A percentile compares a stretch with the other conserved stretches of the same genome.
Evolutionary conservation across 768 basidiomycete genomes (phyloP).

Genomic region (Hypsizygus marmoreus): DNA sequence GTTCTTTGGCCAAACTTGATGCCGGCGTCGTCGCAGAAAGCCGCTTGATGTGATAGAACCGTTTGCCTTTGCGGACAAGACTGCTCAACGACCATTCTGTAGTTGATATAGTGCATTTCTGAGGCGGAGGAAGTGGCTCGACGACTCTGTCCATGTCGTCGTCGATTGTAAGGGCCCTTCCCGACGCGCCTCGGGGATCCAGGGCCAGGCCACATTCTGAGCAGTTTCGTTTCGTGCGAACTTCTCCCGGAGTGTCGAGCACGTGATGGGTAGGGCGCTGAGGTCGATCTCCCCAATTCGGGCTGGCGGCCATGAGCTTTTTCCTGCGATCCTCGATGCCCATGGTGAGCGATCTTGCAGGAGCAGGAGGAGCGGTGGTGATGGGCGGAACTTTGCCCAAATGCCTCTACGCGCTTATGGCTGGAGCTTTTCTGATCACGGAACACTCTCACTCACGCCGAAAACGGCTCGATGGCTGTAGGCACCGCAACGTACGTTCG

Average conservation of each 20-base stretch:
- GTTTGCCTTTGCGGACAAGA: conserved; percentile 20
- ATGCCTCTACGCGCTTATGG: no score
- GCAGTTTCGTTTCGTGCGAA: no score
- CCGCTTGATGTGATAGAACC: conserved; percentile 35
- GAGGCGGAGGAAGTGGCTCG: not conserved
- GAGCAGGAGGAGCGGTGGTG: not conserved
- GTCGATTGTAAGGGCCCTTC: conserved; percentile 3
- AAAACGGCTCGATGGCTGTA: no score
- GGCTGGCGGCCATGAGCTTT: conserved; percentile 19
- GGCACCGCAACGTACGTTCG: no score
- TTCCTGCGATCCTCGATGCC: conserved; percentile 22
- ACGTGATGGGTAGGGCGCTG: conserved; percentile 14
- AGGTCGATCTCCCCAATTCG: conserved; percentile 20
- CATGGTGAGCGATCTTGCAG: conserved; percentile 10
- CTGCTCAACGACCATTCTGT: conserved; percentile 51
- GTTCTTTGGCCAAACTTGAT: conserved; percentile 29
- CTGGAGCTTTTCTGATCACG: no score
- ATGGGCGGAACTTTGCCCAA: not conserved
- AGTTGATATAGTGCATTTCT: conserved; percentile 5
- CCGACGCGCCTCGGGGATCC: conserved; percentile 1
- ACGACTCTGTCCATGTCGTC: conserved; percentile 10
- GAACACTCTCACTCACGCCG: no score
- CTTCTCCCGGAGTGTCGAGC: conserved; percentile 1
- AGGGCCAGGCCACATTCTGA: not conserved
- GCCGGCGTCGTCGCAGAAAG: conserved; percentile 35